These are phyloP conservation scores for Alnus rubra DNA, from an alignment of 306 rosid genomes.

Conservation along the genomic window DNA sequence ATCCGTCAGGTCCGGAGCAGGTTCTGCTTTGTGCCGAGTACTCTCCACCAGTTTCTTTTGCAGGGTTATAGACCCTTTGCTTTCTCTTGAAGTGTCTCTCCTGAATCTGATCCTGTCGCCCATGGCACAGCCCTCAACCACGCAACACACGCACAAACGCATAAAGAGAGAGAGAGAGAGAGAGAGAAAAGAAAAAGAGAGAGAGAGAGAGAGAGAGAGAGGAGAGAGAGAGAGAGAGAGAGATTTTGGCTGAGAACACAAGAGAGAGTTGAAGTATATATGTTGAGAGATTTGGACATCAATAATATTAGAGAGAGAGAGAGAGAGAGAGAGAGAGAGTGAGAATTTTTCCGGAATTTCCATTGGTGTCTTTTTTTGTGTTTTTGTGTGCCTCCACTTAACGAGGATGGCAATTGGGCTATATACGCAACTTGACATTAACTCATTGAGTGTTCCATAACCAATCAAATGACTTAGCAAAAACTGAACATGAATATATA, in stretches of 20 bases:
- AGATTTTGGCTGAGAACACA: slow-evolving; percentile 4
- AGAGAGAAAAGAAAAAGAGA: no score
- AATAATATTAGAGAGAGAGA: no score
- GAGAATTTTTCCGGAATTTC: slow-evolving; percentile 40
- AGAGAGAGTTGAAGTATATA: background rate
- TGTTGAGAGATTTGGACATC: background rate
- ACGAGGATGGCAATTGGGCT: background rate
- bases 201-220: no score
- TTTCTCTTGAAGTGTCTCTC: slow-evolving; percentile 31
- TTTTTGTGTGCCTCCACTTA: no score
- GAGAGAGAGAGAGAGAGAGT: no score
- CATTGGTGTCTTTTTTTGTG: slow-evolving; percentile 34
- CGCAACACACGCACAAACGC: background rate
- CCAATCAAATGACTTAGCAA: no score
- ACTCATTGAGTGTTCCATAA: no score
- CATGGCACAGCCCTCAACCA: background rate
- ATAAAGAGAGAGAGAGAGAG: no score
- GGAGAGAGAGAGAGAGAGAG: background rate
- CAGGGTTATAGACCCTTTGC: slow-evolving; percentile 36
- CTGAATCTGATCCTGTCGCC: slow-evolving; percentile 9
- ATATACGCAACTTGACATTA: background rate
- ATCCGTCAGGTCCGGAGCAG: slow-evolving; percentile 67
- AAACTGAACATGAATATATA: no score
- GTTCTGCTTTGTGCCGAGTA: slow-evolving; percentile 24
- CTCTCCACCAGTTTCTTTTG: slow-evolving; percentile 38